Evolutionary conservation across 208 protist genomes (phyloP).

Genomic region (Wallacemonas collosoma): DNA sequence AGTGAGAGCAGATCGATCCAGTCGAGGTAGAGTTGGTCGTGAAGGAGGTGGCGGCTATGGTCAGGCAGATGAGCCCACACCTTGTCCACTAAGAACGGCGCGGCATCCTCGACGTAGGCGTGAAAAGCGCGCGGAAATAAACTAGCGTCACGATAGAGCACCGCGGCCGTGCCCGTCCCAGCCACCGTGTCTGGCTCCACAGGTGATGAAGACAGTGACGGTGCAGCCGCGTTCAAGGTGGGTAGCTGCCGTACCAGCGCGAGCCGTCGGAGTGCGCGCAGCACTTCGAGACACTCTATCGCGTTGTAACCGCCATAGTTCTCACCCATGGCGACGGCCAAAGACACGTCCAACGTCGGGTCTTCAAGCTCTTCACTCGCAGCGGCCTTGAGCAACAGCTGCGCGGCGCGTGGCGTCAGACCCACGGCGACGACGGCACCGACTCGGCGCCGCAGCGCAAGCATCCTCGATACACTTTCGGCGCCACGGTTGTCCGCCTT

Average conservation of each 20-base stretch:
- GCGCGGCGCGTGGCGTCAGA: conserved; percentile 52
- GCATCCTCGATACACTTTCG: conserved; percentile 47
- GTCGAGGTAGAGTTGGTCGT: conserved; percentile 66
- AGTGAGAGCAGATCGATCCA: conserved; percentile 76
- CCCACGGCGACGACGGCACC: conserved; percentile 49
- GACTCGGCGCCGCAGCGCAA: conserved; percentile 53
- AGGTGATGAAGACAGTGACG: conserved; percentile 11
- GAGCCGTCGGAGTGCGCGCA: conserved; percentile 79
- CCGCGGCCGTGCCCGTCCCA: not conserved
- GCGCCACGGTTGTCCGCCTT: conserved; percentile 66
- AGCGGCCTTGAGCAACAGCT: conserved; percentile 68
- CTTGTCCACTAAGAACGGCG: conserved; percentile 67
- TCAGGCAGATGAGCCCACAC: conserved; percentile 84
- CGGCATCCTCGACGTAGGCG: conserved; percentile 55
- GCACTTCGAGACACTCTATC: conserved; percentile 74
- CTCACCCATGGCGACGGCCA: conserved; percentile 78
- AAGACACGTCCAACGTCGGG: conserved; percentile 67
- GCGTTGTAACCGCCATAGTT: conserved; percentile 64
- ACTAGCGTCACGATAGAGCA: conserved; percentile 56
- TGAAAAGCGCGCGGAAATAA: conserved; percentile 46
- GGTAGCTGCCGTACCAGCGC: conserved; percentile 64
- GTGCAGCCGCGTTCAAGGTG: conserved; percentile 19
- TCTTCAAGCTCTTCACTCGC: conserved; percentile 74
- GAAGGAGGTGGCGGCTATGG: conserved; percentile 57
- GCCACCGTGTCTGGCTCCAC: not conserved